Percentiles rank a stretch among this genome's conserved stretches.
These are phyloP conservation scores for Cryptosporidium sp. DNA, from an alignment of 169 alveolate species.

Conservation along the genomic window DNA sequence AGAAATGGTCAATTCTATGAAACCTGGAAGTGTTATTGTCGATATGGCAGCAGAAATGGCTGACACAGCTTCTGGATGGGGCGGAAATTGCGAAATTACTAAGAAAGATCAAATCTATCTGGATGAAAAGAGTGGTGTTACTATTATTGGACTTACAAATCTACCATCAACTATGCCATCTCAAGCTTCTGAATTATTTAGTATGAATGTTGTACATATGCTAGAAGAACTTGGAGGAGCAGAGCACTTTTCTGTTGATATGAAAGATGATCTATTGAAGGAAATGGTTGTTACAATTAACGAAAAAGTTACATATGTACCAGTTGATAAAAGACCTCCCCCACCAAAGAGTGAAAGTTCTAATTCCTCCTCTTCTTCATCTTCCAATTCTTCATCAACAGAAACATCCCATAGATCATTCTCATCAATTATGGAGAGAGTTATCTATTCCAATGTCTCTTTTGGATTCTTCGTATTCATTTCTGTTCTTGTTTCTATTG, in stretches of 20 bases:
- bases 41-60: conserved; percentile 91
- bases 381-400: not conserved
- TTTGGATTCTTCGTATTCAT: conserved; percentile 38
- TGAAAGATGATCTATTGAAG: conserved; percentile 83
- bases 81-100: conserved; percentile 90
- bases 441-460: conserved; percentile 48
- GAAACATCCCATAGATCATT: not conserved
- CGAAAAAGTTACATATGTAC: conserved; percentile 79
- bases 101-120: conserved; percentile 82
- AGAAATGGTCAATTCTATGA: conserved; percentile 87
- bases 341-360: conserved; percentile 66
- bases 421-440: not conserved
- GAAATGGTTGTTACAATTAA: conserved; percentile 80
- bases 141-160: conserved; percentile 89
- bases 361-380: not conserved
- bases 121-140: conserved; percentile 85
- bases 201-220: conserved; percentile 86
- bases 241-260: conserved; percentile 80
- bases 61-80: conserved; percentile 83
- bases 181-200: conserved; percentile 87
- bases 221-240: conserved; percentile 87
- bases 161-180: conserved; percentile 90
- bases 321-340: conserved; percentile 73
- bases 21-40: conserved; percentile 90
- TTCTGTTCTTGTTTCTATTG: conserved; percentile 51